A percentile compares a stretch with the other conserved stretches of the same genome.
These are phyloP conservation scores for Corchorus capsularis DNA, from an alignment of 345 rosid species.

Conservation along the genomic window DNA sequence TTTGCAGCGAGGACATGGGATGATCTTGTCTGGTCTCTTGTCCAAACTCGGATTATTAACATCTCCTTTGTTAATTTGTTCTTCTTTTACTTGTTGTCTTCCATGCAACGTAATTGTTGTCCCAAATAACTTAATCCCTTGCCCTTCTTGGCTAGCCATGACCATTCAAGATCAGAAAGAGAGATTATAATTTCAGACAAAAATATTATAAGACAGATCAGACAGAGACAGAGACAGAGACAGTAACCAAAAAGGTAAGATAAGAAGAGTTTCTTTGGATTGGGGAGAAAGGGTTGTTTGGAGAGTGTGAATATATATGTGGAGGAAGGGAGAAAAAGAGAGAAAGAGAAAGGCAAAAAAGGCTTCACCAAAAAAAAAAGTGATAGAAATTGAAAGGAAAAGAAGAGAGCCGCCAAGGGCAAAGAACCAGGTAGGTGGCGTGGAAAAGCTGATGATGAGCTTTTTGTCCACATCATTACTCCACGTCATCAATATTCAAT, in stretches of 20 bases:
- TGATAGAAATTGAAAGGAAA: constrained; percentile 12
- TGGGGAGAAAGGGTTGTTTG: constrained; percentile 22
- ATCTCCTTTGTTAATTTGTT: constrained; percentile 25
- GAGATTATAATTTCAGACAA: not conserved
- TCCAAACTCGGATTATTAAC: constrained; percentile 38
- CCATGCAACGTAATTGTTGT: constrained; percentile 65
- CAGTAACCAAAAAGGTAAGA: not conserved
- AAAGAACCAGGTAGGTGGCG: constrained; percentile 41
- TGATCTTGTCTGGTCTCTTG: constrained; percentile 82
- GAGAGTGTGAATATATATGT: constrained; percentile 22
- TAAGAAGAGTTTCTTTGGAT: constrained; percentile 6
- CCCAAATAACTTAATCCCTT: constrained; percentile 89
- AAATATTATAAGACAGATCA: not conserved
- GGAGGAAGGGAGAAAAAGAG: constrained; percentile 20
- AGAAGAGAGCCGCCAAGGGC: constrained; percentile 29
- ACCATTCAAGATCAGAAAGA: constrained; percentile 9
- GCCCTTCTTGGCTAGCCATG: constrained; percentile 57
- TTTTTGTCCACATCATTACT: constrained; percentile 61
- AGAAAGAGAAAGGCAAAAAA: constrained; percentile 15
- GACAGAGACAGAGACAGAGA: constrained; percentile 14
- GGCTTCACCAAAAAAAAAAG: not conserved
- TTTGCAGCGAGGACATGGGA: constrained; percentile 93
- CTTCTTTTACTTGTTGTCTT: constrained; percentile 43
- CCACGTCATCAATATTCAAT: constrained; percentile 43
- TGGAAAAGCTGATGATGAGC: constrained; percentile 53